Evolutionary conservation across 768 basidiomycete genomes (phyloP), one percentile per base, ranked within the genome.

Genomic region (Mycena capillaripes): DNA sequence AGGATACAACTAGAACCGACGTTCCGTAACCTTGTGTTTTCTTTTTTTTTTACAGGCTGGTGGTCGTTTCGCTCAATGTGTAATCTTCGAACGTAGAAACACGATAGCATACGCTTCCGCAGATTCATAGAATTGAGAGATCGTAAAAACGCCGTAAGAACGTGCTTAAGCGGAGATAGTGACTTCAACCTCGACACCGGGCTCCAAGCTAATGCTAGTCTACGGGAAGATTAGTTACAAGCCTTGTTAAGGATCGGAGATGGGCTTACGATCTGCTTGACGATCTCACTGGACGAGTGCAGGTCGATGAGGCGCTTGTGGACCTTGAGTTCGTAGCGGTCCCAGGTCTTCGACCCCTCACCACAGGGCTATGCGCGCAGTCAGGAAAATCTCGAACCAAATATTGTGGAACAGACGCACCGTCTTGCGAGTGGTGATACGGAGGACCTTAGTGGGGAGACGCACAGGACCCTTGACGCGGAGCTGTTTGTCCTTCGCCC

Each of bases 321-420:
- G 73, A 99, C 89, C 89, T 97, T 97, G 87, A 99, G 93, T 86
- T 99, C 97, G 86, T 97, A 99, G 79, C 95, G 92, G 86, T 99
- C 98, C 98, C 98, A 99, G 82, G 98, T 99, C 93, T 99, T 99
- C 78, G 98, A 98, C 89, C 98, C 98, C 86, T 99, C 98, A 95
- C 98, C 98, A 81, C 98, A 99, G 85, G 98, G 95, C 95, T 98
- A 78, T 11, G 71, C 42, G 42, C 10, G 42, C 70, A 46, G 32
- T 23, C 21, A 57, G 56, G 9, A 12, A 23, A 48, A n/a, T 36
- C 56, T 48, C n/a, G 6, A 23, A 56, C 25, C 12, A 3, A 69
- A 42, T 40, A 42, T n/a, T n/a, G n/a, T n/a, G 10, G 17, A 40
- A 23, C 11, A 0, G 30, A 88, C 95, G 76, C 72, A 97, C 97